Evolutionary conservation across 2,329 filamentous ascomycete genomes (phyloP), one percentile per base, ranked within the genome.

Genomic region (Penicillium psychrosexuale): DNA sequence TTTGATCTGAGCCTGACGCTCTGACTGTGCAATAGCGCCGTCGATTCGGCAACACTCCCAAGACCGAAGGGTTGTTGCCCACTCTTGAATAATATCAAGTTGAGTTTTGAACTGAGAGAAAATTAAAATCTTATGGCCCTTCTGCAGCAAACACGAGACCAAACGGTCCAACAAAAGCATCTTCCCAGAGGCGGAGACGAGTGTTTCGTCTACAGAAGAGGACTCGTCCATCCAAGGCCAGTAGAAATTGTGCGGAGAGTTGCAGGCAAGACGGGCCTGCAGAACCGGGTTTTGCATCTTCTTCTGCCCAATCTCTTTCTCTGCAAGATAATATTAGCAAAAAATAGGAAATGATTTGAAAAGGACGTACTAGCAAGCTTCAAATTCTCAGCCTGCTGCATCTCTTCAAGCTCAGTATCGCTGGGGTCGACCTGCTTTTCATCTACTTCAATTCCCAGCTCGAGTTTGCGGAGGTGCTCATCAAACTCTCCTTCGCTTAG

Each of bases 81-180:
- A 99, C 52, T 93, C 88, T 59, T 95, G 85, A 0, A 99, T 79
- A 2, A 99, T 88, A 66, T 97, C 91, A 0, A 99, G 84, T 60
- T 96, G 92, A 0, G 88, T 96, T 55, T 92, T 95, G 77, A 99
- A 99, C 68, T 99, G 94, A 0, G 90, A 95, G 73, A 99, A 99
- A 48, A 99, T 91, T 43, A 99, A 83, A 28, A 97, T 88, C 68
- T 97, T 97, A 76, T 97, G 92, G 3, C 84, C 87, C 1, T 84
- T 81, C 0, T 77, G 61, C 55, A 99, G 87, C 0, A 99, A 80
- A 2, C 81, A 80, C 0, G 89, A 89, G 0, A 99, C 82, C 0
- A 99, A 81, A 0, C 91, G 85, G 69, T 99, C 94, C 0, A 99
- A 83, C 0, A 99, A 82, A 2, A 97, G 83, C 91, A 99, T 97